Percentiles rank a stretch among this genome's conserved stretches.
Evolutionary conservation across 2,329 filamentous ascomycete genomes (phyloP).

Genomic region (Chalaropsis thielavioides): DNA sequence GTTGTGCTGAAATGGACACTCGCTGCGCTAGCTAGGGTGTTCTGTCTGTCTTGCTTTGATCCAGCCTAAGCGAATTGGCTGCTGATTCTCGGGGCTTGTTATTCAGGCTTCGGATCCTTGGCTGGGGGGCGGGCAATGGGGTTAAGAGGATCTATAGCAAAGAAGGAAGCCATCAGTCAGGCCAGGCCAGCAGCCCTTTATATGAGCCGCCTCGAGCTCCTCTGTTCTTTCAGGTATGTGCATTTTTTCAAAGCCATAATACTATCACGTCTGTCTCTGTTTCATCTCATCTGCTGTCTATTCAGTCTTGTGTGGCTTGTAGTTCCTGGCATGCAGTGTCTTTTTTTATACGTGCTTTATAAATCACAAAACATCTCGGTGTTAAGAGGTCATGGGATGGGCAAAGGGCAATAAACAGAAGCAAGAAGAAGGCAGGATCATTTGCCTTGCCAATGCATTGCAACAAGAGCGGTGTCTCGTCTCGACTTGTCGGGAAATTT

Average conservation of each 20-base stretch:
- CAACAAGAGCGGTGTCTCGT: slow-evolving; percentile 2
- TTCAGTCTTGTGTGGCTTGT: neutral
- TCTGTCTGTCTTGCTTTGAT: neutral
- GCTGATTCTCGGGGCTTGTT: neutral
- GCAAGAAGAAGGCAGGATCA: neutral
- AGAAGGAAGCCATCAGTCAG: too few species aligned
- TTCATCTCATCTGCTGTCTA: neutral
- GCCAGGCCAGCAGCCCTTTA: neutral
- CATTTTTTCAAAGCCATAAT: too few species aligned
- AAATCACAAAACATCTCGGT: neutral
- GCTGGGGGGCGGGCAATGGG: neutral
- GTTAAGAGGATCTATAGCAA: neutral
- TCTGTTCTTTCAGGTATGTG: neutral
- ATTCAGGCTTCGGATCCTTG: neutral
- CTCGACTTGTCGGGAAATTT: neutral
- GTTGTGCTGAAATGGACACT: neutral
- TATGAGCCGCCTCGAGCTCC: neutral
- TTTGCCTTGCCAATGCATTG: neutral
- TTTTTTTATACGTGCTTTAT: neutral
- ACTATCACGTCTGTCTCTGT: neutral
- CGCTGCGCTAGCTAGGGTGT: neutral
- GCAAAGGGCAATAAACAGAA: neutral
- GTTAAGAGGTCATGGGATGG: neutral
- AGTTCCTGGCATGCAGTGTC: neutral
- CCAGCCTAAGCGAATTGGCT: neutral